A percentile compares a stretch with the other conserved stretches of the same genome.
These are phyloP conservation scores for Trichoderma oligosporum DNA, from an alignment of 2,329 filamentous ascomycete species.

Conservation along the genomic window DNA sequence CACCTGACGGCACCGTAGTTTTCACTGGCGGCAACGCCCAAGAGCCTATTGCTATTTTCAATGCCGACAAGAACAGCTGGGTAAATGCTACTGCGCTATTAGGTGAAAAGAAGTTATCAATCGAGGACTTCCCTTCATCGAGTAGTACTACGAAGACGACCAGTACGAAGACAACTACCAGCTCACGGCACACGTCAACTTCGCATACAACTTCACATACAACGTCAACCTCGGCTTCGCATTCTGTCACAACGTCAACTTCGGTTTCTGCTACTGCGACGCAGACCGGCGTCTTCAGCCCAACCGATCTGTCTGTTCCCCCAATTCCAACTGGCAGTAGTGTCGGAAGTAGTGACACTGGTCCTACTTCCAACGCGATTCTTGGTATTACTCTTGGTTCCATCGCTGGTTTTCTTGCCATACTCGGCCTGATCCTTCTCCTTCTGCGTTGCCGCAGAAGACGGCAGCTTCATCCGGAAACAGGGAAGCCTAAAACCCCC, in stretches of 20 bases:
- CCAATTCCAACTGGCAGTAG: constrained; percentile 21
- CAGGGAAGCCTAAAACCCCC: constrained; percentile 41
- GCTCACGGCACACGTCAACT: constrained; percentile 3
- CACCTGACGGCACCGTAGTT: constrained; percentile 63
- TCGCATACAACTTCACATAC: constrained; percentile 28
- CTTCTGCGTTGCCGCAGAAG: constrained; percentile 50
- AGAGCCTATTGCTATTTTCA: constrained; percentile 71
- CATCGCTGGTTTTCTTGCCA: constrained; percentile 67
- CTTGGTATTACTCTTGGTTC: constrained; percentile 78
- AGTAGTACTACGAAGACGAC: constrained; percentile 25
- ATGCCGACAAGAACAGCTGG: constrained; percentile 74
- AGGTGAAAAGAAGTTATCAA: constrained; percentile 37
- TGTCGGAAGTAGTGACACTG: constrained; percentile 29
- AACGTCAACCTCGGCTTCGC: constrained; percentile 20
- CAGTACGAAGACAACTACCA: constrained; percentile 5
- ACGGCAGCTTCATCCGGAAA: constrained; percentile 49
- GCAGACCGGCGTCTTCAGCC: constrained; percentile 24
- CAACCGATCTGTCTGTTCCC: constrained; percentile 22
- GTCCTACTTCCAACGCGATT: constrained; percentile 52
- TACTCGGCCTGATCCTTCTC: constrained; percentile 71
- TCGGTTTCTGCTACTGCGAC: constrained; percentile 24
- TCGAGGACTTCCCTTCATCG: constrained; percentile 32
- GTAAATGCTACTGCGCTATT: constrained; percentile 65
- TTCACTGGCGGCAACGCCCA: constrained; percentile 70
- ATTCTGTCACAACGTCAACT: constrained; percentile 24